A percentile compares a stretch with the other conserved stretches of the same genome.
These are phyloP conservation scores for Globisporangium canariense DNA, from an alignment of 352 stramenopile genomes.

Conservation along the genomic window DNA sequence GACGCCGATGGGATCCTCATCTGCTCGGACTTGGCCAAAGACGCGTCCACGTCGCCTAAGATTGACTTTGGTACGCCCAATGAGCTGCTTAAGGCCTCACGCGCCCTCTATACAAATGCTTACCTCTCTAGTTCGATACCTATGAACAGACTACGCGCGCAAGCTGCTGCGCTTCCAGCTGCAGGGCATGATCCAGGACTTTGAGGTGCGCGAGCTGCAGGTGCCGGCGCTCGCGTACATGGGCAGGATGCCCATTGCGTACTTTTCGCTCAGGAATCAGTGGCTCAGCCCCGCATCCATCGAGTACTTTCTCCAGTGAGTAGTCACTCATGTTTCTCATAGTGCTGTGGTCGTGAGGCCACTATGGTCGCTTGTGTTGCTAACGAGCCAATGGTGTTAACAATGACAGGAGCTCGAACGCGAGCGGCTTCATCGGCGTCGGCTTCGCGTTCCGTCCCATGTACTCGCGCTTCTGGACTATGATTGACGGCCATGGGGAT, in stretches of 20 bases:
- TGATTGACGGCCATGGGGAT: constrained; percentile 11
- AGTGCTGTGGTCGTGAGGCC: neutral
- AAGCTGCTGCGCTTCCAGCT: constrained; percentile 52
- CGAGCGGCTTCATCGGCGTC: constrained; percentile 54
- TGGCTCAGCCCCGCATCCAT: constrained; percentile 38
- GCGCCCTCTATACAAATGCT: neutral
- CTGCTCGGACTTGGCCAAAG: constrained; percentile 27
- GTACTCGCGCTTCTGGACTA: constrained; percentile 40
- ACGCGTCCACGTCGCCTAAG: constrained; percentile 2
- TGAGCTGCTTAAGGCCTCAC: neutral
- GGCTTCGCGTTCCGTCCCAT: constrained; percentile 34
- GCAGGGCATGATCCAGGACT: constrained; percentile 28
- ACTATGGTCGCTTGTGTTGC: neutral
- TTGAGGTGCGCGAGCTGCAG: constrained; percentile 18
- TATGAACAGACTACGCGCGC: constrained; percentile 44
- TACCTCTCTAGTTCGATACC: neutral
- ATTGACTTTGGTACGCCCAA: constrained; percentile 35
- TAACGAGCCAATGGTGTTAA: neutral
- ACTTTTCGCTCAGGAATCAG: constrained; percentile 46
- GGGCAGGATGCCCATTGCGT: constrained; percentile 25
- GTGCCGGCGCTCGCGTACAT: constrained; percentile 29
- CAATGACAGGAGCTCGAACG: constrained; percentile 26
- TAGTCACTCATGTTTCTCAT: neutral
- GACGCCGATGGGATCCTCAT: constrained; percentile 38
- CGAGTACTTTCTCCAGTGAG: constrained; percentile 45